Percentiles rank a stretch among this genome's conserved stretches.
These are phyloP conservation scores for Sclerotinia borealis DNA, from an alignment of 2,329 filamentous ascomycete species.

Conservation along the genomic window DNA sequence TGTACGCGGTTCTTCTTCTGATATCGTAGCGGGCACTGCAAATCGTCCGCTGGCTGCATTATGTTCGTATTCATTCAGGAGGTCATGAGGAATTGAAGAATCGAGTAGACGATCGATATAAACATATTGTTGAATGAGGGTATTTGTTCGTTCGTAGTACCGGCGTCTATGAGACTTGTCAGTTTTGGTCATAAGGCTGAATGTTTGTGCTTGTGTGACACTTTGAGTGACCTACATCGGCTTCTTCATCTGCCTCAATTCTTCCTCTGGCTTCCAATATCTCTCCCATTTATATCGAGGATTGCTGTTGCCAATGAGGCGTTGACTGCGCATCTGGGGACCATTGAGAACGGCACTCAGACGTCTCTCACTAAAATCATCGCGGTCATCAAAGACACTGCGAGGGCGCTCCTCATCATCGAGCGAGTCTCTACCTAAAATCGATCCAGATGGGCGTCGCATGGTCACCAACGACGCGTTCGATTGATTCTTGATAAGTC, in stretches of 20 bases:
- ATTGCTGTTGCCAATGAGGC: slow-evolving; percentile 83
- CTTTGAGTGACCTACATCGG: slow-evolving; percentile 47
- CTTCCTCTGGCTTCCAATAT: slow-evolving; percentile 77
- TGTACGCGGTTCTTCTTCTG: slow-evolving; percentile 60
- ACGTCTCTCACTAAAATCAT: slow-evolving; percentile 48
- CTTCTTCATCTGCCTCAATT: slow-evolving; percentile 65
- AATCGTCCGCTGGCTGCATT: slow-evolving; percentile 36
- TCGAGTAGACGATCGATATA: slow-evolving; percentile 90
- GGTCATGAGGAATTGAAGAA: slow-evolving; percentile 83
- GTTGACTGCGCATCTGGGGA: slow-evolving; percentile 74
- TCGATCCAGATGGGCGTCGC: slow-evolving; percentile 18
- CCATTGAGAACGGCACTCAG: slow-evolving; percentile 54
- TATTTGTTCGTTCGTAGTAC: slow-evolving; percentile 88
- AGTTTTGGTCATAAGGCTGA: slow-evolving; percentile 15
- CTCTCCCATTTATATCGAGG: slow-evolving; percentile 74
- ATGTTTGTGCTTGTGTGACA: slow-evolving; percentile 3
- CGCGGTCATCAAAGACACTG: slow-evolving; percentile 15
- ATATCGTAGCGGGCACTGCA: slow-evolving; percentile 67
- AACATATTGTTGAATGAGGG: slow-evolving; percentile 82
- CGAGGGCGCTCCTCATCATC: slow-evolving; percentile 28
- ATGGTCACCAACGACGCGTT: slow-evolving; percentile 23
- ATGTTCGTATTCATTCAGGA: slow-evolving; percentile 83
- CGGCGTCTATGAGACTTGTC: slow-evolving; percentile 47
- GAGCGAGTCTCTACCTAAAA: slow-evolving; percentile 18
- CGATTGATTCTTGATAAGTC: slow-evolving; percentile 29